Evolutionary conservation across 2,329 filamentous ascomycete genomes (phyloP).

Genomic region (Aspergillus brunneoviolaceus): DNA sequence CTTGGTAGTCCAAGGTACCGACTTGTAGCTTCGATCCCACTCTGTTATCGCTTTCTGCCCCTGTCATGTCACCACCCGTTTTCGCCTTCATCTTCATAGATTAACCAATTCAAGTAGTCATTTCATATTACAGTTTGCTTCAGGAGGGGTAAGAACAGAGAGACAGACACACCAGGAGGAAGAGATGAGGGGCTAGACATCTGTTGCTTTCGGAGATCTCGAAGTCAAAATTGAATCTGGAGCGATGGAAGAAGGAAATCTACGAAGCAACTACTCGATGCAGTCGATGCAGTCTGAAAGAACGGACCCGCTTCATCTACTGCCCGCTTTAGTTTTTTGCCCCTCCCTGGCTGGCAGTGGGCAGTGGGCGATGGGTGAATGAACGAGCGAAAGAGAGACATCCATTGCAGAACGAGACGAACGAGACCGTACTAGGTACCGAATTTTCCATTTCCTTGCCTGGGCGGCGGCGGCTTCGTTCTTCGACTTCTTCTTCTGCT

Average conservation of each 20-base stretch:
- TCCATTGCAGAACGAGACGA: not conserved
- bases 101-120: not conserved
- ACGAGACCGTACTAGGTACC: not conserved
- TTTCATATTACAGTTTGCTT: not conserved
- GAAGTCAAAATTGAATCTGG: not conserved
- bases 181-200: not conserved
- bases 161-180: not conserved
- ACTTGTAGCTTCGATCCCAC: slow-evolving; percentile 5
- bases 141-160: not conserved
- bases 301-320: not conserved
- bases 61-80: not conserved
- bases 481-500: not conserved
- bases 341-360: not conserved
- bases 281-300: not conserved
- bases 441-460: slow-evolving; percentile 5
- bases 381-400: not conserved
- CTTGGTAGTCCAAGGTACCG: not conserved
- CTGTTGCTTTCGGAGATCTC: not conserved
- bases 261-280: not conserved
- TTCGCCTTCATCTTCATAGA: not conserved
- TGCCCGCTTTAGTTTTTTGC: not conserved
- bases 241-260: not conserved
- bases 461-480: not conserved
- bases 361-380: no score
- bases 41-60: not conserved